Percentiles rank a stretch among this genome's conserved stretches.
Evolutionary conservation across 75 land plant species (phyloP).

Genomic region (Isoetes taiwanensis): DNA sequence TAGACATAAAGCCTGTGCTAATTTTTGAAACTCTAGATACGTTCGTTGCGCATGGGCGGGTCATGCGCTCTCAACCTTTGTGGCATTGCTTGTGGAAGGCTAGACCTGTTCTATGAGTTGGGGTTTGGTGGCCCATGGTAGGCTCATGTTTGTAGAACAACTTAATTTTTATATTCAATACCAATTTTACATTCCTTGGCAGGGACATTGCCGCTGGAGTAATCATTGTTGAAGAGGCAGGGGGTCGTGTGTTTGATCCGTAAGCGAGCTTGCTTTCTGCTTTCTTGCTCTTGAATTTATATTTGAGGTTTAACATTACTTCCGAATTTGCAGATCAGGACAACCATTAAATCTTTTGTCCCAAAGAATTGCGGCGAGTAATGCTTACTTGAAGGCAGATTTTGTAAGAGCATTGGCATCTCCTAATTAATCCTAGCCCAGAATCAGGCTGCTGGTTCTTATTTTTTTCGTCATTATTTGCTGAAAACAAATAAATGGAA

Average conservation of each 20-base stretch:
- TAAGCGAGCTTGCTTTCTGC: constrained; percentile 26
- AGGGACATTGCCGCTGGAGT: constrained; percentile 97
- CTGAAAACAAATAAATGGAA: no score
- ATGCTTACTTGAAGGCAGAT: constrained; percentile 52
- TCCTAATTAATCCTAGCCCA: no score
- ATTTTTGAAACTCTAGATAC: constrained; percentile 37
- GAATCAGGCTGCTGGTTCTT: no score
- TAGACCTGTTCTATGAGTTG: constrained; percentile 74
- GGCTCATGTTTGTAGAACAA: constrained; percentile 2
- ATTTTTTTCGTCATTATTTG: no score
- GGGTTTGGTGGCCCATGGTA: constrained; percentile 98
- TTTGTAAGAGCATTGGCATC: constrained; percentile 53
- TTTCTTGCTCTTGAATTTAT: not conserved
- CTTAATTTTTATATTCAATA: not conserved
- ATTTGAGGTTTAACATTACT: not conserved
- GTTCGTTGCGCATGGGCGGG: constrained; percentile 82
- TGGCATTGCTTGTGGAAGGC: constrained; percentile 92
- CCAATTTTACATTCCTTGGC: not conserved
- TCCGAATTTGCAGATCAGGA: constrained; percentile 43
- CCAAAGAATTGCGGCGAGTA: constrained; percentile 68
- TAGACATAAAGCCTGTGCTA: not conserved
- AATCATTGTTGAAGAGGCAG: constrained; percentile 86
- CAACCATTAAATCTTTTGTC: constrained; percentile 53
- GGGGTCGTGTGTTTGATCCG: constrained; percentile 89
- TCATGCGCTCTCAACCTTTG: constrained; percentile 93